phyloP scores from a whole-genome alignment of 2,329 filamentous ascomycete species.

The Dryadomyces quercus-mongolicae region DNA sequence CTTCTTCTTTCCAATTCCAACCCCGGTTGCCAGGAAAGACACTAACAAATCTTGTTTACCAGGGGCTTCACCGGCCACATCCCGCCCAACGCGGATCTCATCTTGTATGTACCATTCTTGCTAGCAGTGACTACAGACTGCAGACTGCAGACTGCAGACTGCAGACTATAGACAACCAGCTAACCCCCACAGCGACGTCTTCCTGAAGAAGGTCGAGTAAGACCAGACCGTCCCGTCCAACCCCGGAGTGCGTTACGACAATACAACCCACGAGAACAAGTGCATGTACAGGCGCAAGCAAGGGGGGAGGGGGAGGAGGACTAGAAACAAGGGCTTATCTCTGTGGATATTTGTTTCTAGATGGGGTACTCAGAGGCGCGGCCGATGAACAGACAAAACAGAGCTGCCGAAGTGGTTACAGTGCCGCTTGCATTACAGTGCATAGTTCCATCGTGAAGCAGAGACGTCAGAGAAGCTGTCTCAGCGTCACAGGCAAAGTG shows the following conservation, averaged over 20 bases:
- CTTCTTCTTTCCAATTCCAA: background rate
- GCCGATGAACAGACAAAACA: background rate
- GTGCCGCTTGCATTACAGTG: background rate
- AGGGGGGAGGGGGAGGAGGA: background rate
- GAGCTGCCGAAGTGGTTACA: background rate
- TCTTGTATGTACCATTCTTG: slow-evolving; percentile 58
- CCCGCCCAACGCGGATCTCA: slow-evolving; percentile 58
- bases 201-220: slow-evolving; percentile 21
- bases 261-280: background rate
- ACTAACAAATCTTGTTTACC: slow-evolving; percentile 13
- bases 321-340: background rate
- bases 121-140: background rate
- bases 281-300: background rate
- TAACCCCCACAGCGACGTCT: slow-evolving; percentile 20
- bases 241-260: background rate
- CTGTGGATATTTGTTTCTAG: background rate
- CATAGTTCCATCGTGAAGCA: background rate
- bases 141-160: background rate
- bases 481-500: background rate
- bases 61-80: slow-evolving; percentile 74
- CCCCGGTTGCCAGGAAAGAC: background rate
- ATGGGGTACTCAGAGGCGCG: too few relatives aligned
- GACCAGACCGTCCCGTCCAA: background rate
- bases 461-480: background rate
- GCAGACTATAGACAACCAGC: slow-evolving; percentile 1